A percentile compares a stretch with the other conserved stretches of the same genome.
Conservation (phyloP, 176 grass and related monocot genomes). For the Paspalum vaginatum region DNA sequence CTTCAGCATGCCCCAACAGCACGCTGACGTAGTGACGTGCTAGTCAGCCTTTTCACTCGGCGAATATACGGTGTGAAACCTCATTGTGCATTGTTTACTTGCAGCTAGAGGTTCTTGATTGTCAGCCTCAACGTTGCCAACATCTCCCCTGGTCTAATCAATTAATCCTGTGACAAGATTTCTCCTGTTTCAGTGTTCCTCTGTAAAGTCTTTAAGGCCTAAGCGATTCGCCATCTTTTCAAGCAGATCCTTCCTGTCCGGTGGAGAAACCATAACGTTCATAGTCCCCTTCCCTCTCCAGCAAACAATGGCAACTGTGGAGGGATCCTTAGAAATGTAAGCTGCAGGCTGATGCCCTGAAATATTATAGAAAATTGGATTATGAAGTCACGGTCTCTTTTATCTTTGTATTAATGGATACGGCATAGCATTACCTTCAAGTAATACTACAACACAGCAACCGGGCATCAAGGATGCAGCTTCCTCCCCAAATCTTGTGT, state of each 20-base stretch:
- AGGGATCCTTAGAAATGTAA: constrained; percentile 49
- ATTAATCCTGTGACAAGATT: constrained; percentile 6
- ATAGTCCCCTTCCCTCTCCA: constrained; percentile 94
- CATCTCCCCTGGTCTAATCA: neutral
- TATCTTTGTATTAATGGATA: neutral
- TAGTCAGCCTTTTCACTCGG: neutral
- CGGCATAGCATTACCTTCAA: constrained; percentile 53
- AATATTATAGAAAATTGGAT: constrained; percentile 29
- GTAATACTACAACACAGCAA: constrained; percentile 76
- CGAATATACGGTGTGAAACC: neutral
- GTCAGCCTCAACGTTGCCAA: neutral
- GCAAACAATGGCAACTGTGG: constrained; percentile 77
- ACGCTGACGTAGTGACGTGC: neutral
- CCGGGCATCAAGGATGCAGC: constrained; percentile 62
- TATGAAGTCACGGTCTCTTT: neutral
- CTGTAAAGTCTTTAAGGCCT: constrained; percentile 11
- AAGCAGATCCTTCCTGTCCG: constrained; percentile 79
- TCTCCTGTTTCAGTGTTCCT: constrained; percentile 33
- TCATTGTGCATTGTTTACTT: neutral
- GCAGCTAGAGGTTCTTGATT: constrained; percentile 4
- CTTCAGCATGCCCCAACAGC: neutral
- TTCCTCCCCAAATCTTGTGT: constrained; percentile 55
- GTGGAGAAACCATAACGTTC: constrained; percentile 79
- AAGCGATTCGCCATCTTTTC: constrained; percentile 61
- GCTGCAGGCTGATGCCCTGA: constrained; percentile 44